Percentiles rank a stretch among this genome's conserved stretches.
These are phyloP conservation scores for Leptographium radiaticola DNA, from an alignment of 2,329 filamentous ascomycete species.

Conservation along the genomic window DNA sequence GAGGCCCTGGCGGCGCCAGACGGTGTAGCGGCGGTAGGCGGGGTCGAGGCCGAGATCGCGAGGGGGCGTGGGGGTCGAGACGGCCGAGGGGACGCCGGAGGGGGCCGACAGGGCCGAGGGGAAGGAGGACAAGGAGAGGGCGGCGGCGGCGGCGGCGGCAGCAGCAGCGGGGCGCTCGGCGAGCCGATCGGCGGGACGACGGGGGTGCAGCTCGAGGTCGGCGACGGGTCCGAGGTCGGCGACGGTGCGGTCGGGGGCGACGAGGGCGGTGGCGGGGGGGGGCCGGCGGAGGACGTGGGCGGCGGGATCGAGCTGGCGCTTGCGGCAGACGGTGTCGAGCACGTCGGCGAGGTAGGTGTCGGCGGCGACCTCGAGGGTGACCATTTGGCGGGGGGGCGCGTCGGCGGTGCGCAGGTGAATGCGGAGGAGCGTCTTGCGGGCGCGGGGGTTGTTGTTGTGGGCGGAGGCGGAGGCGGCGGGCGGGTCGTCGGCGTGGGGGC, in stretches of 20 bases:
- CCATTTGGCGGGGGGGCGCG: constrained; percentile 56
- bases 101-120: no score
- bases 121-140: no score
- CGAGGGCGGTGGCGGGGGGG: constrained; percentile 50
- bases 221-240: constrained; percentile 63
- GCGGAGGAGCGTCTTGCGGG: constrained; percentile 56
- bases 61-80: constrained; percentile 10
- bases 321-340: constrained; percentile 64
- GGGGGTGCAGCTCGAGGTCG: constrained; percentile 62
- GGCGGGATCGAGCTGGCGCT: constrained; percentile 65
- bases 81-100: constrained; percentile 11
- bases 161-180: no score
- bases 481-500: constrained; percentile 44
- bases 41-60: constrained; percentile 39
- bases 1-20: constrained; percentile 74
- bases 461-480: constrained; percentile 29
- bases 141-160: constrained; percentile 27
- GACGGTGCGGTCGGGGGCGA: constrained; percentile 64
- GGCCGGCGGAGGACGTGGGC: constrained; percentile 68
- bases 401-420: constrained; percentile 61
- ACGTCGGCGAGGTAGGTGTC: constrained; percentile 77
- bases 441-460: constrained; percentile 37
- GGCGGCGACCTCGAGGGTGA: constrained; percentile 63
- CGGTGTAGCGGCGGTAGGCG: constrained; percentile 63
- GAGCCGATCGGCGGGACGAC: constrained; percentile 60